Evolutionary conservation across 441 rosid genomes (phyloP).

Genomic region (Viola pubescens): DNA sequence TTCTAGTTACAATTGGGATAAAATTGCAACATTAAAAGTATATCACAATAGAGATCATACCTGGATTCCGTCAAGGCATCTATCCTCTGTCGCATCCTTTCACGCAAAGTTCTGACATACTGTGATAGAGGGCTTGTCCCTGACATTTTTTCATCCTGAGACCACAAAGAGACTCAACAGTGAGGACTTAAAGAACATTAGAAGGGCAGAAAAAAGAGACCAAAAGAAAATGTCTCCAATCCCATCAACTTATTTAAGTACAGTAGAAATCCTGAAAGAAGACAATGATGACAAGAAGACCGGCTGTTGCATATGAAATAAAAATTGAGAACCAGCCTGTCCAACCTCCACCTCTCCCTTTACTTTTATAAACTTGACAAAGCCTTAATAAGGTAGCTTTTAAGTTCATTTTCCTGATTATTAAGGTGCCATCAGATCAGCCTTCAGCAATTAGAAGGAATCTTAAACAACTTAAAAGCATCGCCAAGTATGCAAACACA

Average conservation of each 20-base stretch:
- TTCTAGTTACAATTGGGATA: conserved; percentile 2
- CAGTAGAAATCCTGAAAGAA: not conserved
- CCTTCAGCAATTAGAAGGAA: too few species aligned
- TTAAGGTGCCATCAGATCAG: too few species aligned
- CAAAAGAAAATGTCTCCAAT: too few species aligned
- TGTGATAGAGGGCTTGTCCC: conserved; percentile 64
- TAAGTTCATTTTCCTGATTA: too few species aligned
- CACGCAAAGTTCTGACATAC: conserved; percentile 40
- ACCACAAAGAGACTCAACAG: conserved; percentile 12
- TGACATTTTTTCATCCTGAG: conserved; percentile 55
- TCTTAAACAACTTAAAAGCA: too few species aligned
- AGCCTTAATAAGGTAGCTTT: too few species aligned
- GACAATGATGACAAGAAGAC: not conserved
- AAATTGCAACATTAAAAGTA: not conserved
- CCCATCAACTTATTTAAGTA: too few species aligned
- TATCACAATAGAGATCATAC: conserved; percentile 21
- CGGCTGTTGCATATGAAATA: too few species aligned
- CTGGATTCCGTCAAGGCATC: conserved; percentile 76
- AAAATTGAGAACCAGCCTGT: too few species aligned
- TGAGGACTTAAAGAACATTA: not conserved
- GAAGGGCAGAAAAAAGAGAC: not conserved
- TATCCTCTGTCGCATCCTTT: conserved; percentile 61
- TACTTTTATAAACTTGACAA: too few species aligned
- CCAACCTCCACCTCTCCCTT: too few species aligned
- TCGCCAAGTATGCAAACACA: too few species aligned